A percentile compares a stretch with the other conserved stretches of the same genome.
Evolutionary conservation across 371 early-diverging fungal genomes (phyloP).

Genomic region (Mortierella sp.): DNA sequence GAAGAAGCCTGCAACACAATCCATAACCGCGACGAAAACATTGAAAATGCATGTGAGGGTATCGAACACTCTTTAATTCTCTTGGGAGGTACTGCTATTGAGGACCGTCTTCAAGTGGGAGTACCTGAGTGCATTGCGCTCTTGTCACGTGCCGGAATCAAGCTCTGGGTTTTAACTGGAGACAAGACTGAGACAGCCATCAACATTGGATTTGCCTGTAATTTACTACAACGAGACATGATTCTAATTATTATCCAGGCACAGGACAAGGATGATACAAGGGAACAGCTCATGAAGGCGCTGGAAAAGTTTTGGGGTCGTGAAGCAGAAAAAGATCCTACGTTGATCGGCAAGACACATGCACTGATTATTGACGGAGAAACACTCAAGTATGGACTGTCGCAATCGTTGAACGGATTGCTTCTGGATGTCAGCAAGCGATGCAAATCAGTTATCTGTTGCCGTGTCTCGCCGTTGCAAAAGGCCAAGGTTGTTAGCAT

Average conservation of each 20-base stretch:
- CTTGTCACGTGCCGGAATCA: constrained; percentile 87
- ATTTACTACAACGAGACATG: constrained; percentile 77
- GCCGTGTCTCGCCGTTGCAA: constrained; percentile 92
- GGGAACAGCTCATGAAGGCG: constrained; percentile 73
- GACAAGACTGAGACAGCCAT: constrained; percentile 93
- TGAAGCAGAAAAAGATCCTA: constrained; percentile 55
- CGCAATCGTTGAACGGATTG: constrained; percentile 63
- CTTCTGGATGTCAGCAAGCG: constrained; percentile 78
- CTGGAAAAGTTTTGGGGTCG: constrained; percentile 58
- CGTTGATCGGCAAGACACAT: constrained; percentile 59
- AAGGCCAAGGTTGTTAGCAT: constrained; percentile 88
- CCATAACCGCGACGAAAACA: constrained; percentile 77
- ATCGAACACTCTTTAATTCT: constrained; percentile 80
- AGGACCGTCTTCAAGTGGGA: constrained; percentile 92
- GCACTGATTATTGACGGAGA: constrained; percentile 94
- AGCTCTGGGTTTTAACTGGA: constrained; percentile 96
- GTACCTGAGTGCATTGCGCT: constrained; percentile 87
- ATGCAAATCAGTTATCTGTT: constrained; percentile 85
- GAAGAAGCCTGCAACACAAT: constrained; percentile 75
- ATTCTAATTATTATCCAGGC: constrained; percentile 77
- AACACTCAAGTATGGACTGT: constrained; percentile 85
- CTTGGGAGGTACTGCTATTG: constrained; percentile 93
- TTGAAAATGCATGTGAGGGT: constrained; percentile 78
- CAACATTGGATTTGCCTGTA: constrained; percentile 87
- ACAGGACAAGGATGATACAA: constrained; percentile 67